phyloP scores from a whole-genome alignment of 2,329 filamentous ascomycete genomes.

The Macrophomina pseudophaseolina region DNA sequence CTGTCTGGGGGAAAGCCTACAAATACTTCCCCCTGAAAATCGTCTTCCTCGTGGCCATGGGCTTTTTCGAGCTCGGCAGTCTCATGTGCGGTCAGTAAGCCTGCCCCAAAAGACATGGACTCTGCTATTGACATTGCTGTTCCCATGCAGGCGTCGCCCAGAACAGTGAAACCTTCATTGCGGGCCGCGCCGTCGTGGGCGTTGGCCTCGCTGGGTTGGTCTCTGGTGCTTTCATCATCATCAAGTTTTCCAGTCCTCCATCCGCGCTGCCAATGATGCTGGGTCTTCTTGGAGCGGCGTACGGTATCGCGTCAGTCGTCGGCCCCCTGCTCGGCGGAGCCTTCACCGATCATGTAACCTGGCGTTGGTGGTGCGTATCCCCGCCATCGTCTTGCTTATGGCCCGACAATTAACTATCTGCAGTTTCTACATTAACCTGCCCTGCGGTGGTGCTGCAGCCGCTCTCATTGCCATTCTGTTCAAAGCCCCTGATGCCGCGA shows the following conservation, averaged over 20 bases:
- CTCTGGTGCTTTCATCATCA: conserved; percentile 54
- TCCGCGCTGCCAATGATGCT: conserved; percentile 38
- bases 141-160: conserved; percentile 33
- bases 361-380: conserved; percentile 39
- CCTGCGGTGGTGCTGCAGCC: conserved; percentile 49
- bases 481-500: conserved; percentile 38
- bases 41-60: conserved; percentile 38
- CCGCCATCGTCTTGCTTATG: neutral
- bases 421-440: conserved; percentile 52
- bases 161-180: conserved; percentile 46
- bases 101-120: neutral
- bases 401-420: neutral
- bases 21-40: conserved; percentile 47
- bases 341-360: conserved; percentile 36
- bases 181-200: conserved; percentile 58
- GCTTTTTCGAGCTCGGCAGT: conserved; percentile 60
- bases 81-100: conserved; percentile 50
- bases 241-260: conserved; percentile 50
- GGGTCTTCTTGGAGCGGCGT: conserved; percentile 11
- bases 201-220: conserved; percentile 58
- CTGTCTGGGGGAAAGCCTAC: conserved; percentile 54
- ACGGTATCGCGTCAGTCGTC: conserved; percentile 31
- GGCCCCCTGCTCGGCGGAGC: conserved; percentile 32
- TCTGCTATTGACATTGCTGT: neutral
- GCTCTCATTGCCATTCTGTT: conserved; percentile 48